A percentile compares a stretch with the other conserved stretches of the same genome.
Evolutionary conservation across 2,329 filamentous ascomycete genomes (phyloP).

Genomic region (Cercospora berteroae): DNA sequence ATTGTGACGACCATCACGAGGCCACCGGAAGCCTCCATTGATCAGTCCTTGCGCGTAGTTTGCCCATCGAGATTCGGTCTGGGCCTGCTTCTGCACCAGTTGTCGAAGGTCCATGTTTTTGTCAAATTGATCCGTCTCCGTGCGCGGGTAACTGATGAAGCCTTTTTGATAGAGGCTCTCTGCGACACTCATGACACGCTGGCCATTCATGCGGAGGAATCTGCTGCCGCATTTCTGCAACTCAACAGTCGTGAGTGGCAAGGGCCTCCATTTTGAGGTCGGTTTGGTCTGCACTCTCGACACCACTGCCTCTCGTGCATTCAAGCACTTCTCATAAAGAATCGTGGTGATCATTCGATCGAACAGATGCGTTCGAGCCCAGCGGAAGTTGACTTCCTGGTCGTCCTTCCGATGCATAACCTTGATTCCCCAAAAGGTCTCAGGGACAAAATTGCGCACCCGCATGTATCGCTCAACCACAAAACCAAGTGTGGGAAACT

Average conservation of each 20-base stretch:
- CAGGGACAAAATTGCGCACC: conserved; percentile 89
- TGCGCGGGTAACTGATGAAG: conserved; percentile 96
- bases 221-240: conserved; percentile 92
- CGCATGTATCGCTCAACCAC: conserved; percentile 95
- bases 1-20: conserved; percentile 80
- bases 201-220: conserved; percentile 85
- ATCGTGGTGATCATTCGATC: conserved; percentile 78
- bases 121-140: conserved; percentile 95
- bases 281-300: conserved; percentile 85
- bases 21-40: conserved; percentile 74
- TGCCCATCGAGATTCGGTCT: conserved; percentile 70
- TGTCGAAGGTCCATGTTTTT: conserved; percentile 78
- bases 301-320: conserved; percentile 73
- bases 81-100: conserved; percentile 79
- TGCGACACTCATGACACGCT: conserved; percentile 82
- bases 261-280: conserved; percentile 88
- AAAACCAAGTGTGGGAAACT: conserved; percentile 95
- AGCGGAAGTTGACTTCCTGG: conserved; percentile 79
- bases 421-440: conserved; percentile 90
- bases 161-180: conserved; percentile 89
- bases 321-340: conserved; percentile 80
- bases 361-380: conserved; percentile 80
- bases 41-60: conserved; percentile 72
- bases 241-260: conserved; percentile 93
- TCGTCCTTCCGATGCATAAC: conserved; percentile 74